Conservation (phyloP, 768 basidiomycete species). For the Neoboletus magnificus region DNA sequence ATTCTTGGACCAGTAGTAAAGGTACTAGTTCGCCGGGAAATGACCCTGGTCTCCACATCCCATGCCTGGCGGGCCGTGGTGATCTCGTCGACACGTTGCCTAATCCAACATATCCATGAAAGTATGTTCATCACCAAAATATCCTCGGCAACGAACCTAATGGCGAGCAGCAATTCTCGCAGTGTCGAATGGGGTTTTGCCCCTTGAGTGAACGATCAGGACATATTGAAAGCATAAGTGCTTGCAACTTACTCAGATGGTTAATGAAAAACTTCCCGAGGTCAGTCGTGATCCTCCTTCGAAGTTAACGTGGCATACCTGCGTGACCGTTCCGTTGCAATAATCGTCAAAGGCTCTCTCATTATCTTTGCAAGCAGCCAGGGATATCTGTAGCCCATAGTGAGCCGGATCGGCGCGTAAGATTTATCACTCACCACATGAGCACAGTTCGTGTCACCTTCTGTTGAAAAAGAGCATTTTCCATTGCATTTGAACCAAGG, state of each 20-base stretch:
- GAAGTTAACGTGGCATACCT: neutral
- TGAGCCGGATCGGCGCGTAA: neutral
- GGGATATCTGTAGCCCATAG: slow-evolving; percentile 16
- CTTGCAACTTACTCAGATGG: slow-evolving; percentile 21
- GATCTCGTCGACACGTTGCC: slow-evolving; percentile 16
- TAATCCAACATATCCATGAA: neutral
- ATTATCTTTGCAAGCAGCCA: slow-evolving; percentile 30
- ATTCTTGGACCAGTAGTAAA: neutral
- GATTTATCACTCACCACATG: slow-evolving; percentile 21
- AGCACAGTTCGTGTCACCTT: slow-evolving; percentile 8
- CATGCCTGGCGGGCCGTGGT: slow-evolving; percentile 15
- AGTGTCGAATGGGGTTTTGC: slow-evolving; percentile 22
- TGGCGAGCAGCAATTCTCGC: slow-evolving; percentile 14
- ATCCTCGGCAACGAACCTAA: slow-evolving; percentile 20
- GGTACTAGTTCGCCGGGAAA: slow-evolving; percentile 14
- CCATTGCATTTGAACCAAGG: slow-evolving; percentile 20
- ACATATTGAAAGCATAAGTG: neutral
- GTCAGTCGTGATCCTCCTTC: neutral
- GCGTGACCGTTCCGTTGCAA: slow-evolving; percentile 19
- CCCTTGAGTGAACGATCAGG: slow-evolving; percentile 12
- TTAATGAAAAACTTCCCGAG: slow-evolving; percentile 27
- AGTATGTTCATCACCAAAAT: neutral
- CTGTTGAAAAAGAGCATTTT: slow-evolving; percentile 3
- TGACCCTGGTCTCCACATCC: neutral
- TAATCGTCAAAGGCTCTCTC: slow-evolving; percentile 22